Conservation (phyloP, 495 filamentous ascomycete species). For the Penicillium macrosclerotiorum region DNA sequence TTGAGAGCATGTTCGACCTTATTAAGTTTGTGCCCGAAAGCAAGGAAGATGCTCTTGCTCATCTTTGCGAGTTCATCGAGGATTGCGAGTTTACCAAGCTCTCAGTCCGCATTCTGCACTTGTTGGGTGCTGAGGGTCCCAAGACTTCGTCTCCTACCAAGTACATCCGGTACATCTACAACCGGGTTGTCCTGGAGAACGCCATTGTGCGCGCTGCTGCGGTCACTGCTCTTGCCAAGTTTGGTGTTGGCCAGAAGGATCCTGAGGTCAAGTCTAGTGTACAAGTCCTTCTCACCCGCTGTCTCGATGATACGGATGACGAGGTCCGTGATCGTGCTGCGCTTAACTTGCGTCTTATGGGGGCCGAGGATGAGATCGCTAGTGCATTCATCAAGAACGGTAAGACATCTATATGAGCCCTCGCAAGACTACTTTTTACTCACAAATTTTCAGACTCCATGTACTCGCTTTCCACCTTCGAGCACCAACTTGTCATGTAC, state of each 20-base stretch:
- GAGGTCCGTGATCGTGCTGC: slow-evolving; percentile 96
- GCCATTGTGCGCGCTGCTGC: slow-evolving; percentile 93
- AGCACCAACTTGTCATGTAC: slow-evolving; percentile 97
- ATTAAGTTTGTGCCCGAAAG: slow-evolving; percentile 99
- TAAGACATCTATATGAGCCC: slow-evolving; percentile 35
- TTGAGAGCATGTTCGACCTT: slow-evolving; percentile 98
- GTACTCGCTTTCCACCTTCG: slow-evolving; percentile 92
- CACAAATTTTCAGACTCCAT: slow-evolving; percentile 51
- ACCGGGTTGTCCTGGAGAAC: slow-evolving; percentile 96
- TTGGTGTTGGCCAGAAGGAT: slow-evolving; percentile 95
- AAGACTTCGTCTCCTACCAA: slow-evolving; percentile 95
- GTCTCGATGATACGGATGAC: slow-evolving; percentile 95
- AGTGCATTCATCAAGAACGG: slow-evolving; percentile 87
- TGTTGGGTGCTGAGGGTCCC: slow-evolving; percentile 90
- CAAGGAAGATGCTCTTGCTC: slow-evolving; percentile 94
- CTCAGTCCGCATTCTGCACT: slow-evolving; percentile 89
- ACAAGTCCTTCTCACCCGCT: slow-evolving; percentile 85
- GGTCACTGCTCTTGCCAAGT: slow-evolving; percentile 93
- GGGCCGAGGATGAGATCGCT: slow-evolving; percentile 79
- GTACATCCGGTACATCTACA: slow-evolving; percentile 99
- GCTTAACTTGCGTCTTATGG: slow-evolving; percentile 85
- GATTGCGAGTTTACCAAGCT: slow-evolving; percentile 99
- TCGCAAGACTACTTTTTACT: slow-evolving; percentile 12
- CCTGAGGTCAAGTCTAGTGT: slow-evolving; percentile 95
- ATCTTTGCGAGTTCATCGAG: slow-evolving; percentile 98